These are phyloP conservation scores for Apiospora phragmitis DNA, from an alignment of 2,329 filamentous ascomycete species.

Conservation along the genomic window DNA sequence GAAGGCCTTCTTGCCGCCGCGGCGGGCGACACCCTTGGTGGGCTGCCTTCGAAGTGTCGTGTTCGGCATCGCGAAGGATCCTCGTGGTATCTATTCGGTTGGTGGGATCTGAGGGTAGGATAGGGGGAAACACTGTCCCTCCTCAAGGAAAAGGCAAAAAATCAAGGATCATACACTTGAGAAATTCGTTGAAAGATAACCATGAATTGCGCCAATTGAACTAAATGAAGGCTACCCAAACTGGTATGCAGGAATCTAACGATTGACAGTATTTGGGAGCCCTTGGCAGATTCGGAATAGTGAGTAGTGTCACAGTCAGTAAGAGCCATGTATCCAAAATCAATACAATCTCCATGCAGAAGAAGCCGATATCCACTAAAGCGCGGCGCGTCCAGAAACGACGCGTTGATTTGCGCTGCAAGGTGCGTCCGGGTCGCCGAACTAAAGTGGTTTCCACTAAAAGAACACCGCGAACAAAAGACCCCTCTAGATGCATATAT, in stretches of 20 bases:
- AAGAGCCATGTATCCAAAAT: background rate
- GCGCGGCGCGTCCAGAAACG: slow-evolving; percentile 9
- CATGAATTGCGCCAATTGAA: background rate
- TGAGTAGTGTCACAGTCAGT: background rate
- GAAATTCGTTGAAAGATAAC: background rate
- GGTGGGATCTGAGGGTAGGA: background rate
- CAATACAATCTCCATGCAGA: slow-evolving; percentile 1
- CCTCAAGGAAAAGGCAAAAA: background rate
- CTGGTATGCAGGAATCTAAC: background rate
- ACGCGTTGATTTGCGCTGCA: slow-evolving; percentile 9
- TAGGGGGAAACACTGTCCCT: background rate
- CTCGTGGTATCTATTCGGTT: background rate
- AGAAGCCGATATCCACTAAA: slow-evolving; percentile 15
- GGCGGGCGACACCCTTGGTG: slow-evolving; percentile 68
- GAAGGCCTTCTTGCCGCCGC: slow-evolving; percentile 65
- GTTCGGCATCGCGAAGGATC: slow-evolving; percentile 51
- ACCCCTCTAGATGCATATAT: background rate
- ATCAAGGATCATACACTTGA: background rate
- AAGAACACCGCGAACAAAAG: background rate
- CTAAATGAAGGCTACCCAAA: background rate
- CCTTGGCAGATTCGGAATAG: background rate
- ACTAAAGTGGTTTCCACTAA: slow-evolving; percentile 16
- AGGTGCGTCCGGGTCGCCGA: background rate
- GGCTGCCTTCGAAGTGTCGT: slow-evolving; percentile 60
- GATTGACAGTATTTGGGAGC: background rate